Evolutionary conservation across 1,139 yeast genomes (phyloP), one percentile per base, ranked within the genome.

Genomic region (Blastobotrys arbuscula): DNA sequence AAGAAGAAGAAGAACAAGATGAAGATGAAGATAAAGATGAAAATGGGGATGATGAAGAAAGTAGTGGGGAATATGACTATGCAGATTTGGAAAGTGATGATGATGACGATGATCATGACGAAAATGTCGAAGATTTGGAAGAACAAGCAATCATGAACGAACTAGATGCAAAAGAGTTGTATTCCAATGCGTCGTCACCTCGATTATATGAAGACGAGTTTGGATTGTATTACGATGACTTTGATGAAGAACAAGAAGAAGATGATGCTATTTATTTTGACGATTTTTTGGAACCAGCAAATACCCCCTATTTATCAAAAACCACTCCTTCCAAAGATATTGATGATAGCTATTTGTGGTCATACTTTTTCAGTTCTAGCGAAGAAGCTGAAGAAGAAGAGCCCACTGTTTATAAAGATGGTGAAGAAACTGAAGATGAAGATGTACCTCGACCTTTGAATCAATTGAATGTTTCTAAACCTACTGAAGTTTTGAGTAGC

Each of bases 391-490:
- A 39, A 46, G 62, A 71, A 55, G 62, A 62, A 40, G n/a, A n/a
- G n/a, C n/a, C n/a, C n/a, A n/a, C n/a, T n/a, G n/a, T n/a, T n/a
- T n/a, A n/a, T n/a, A n/a, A n/a, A n/a, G 66, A 71, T 30, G 95
- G 92, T 41, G 96, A 90, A 58, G 86, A 95, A 10, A 92, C 97
- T 0, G 95, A 87, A 53, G 97, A 92, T 62, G 76, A 78, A 28
- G 74, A 81, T 18, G 68, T 90, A 42, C 95, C 95, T 2, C 77
- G 81, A 4, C 76, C 84, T 6, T 73, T 79, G 12, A 73, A 76
- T 49, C 73, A 74, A 45, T 72, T 68, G 40, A 68, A 81, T 33
- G 94, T 89, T 1, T 80, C 88, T 8, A 80, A 85, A 53, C 90
- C 92, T 2, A 89, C 92, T 55, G 97, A 92, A 64, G 88, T 92